These are phyloP conservation scores for Macadamia tetraphylla DNA, from an alignment of 164 flowering plant species.

Conservation along the genomic window DNA sequence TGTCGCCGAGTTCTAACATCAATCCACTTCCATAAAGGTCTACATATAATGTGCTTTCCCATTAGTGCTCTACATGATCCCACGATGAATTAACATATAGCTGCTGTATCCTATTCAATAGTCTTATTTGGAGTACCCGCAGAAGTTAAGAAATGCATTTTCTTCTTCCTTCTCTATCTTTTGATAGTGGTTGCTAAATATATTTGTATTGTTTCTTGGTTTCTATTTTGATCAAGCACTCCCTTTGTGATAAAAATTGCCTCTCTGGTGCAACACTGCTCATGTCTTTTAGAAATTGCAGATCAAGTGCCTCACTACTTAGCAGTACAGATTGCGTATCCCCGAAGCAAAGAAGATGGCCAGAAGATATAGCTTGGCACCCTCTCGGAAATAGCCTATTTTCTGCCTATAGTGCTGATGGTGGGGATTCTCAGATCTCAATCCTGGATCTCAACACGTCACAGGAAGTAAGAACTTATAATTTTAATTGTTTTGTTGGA, in stretches of 20 bases:
- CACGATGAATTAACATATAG: no score
- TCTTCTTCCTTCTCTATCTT: no score
- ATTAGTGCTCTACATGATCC: no score
- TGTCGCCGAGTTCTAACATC: no score
- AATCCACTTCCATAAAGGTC: no score
- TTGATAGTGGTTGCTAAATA: no score
- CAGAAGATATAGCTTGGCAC: conserved; percentile 97
- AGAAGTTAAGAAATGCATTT: no score
- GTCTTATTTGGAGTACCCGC: no score
- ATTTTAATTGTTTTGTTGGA: not conserved
- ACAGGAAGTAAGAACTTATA: conserved; percentile 38
- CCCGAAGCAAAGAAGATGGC: conserved; percentile 81
- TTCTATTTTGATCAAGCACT: no score
- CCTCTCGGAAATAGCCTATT: conserved; percentile 67
- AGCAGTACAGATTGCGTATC: conserved; percentile 63
- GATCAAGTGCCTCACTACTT: conserved; percentile 59
- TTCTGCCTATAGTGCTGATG: conserved; percentile 68
- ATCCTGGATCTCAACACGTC: conserved; percentile 50
- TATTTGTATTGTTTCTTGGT: no score
- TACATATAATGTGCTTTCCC: no score
- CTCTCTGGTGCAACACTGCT: not conserved
- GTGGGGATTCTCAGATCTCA: conserved; percentile 87
- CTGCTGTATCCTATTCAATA: no score
- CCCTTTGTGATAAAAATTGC: not conserved
- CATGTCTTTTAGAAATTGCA: conserved; percentile 25